These are phyloP conservation scores for Vachellia pachyceras DNA, from an alignment of 306 rosid genomes.

Conservation along the genomic window DNA sequence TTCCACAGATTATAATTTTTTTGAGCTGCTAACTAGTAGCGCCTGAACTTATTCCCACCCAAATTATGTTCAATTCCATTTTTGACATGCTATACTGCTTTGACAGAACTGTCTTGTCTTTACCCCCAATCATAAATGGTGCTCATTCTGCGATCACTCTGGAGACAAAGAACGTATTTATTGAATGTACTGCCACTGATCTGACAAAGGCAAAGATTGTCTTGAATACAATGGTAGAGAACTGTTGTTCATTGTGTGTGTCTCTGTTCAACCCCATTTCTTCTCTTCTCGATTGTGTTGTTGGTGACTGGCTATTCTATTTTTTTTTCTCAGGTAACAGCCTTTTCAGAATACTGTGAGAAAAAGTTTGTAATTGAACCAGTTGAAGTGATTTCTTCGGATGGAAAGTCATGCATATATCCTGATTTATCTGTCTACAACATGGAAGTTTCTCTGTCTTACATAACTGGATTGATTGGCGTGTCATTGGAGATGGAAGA, in stretches of 20 bases:
- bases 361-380: conserved; percentile 86
- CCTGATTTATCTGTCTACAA: conserved; percentile 86
- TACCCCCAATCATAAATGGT: conserved; percentile 94
- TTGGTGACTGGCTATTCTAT: conserved; percentile 35
- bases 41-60: conserved; percentile 18
- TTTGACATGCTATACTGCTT: conserved; percentile 27
- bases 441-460: conserved; percentile 87
- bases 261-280: conserved; percentile 25
- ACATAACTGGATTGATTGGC: conserved; percentile 70
- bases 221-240: conserved; percentile 81
- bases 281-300: conserved; percentile 27
- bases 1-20: not conserved
- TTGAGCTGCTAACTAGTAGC: not conserved
- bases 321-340: conserved; percentile 67
- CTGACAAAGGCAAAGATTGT: conserved; percentile 93
- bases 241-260: conserved; percentile 23
- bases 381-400: conserved; percentile 78
- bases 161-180: conserved; percentile 81
- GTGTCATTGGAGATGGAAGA: conserved; percentile 73
- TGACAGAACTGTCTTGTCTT: conserved; percentile 84
- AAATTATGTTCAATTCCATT: conserved; percentile 10
- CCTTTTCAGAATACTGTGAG: conserved; percentile 75
- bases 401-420: conserved; percentile 74
- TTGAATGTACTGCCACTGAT: conserved; percentile 99
- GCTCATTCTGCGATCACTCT: conserved; percentile 91